phyloP scores from a whole-genome alignment of 306 rosid species.

The Luffa acutangula region DNA sequence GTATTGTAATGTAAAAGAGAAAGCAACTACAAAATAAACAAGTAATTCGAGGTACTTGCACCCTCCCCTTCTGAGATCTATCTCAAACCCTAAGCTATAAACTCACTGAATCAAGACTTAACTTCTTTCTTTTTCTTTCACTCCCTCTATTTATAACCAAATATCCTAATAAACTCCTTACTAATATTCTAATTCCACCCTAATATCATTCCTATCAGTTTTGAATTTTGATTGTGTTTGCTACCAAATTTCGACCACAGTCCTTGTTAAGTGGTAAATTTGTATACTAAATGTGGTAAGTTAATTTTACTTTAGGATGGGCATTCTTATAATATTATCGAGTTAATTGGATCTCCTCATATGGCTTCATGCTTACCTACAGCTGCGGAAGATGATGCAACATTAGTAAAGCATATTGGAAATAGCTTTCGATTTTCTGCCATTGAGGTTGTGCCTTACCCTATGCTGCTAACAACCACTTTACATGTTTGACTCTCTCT shows the following conservation, averaged over 20 bases:
- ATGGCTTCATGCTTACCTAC: constrained; percentile 17
- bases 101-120: no score
- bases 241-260: not conserved
- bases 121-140: no score
- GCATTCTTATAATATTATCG: not conserved
- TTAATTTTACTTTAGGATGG: not conserved
- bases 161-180: no score
- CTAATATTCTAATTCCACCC: no score
- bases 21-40: no score
- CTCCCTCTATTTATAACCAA: no score
- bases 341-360: not conserved
- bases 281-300: not conserved
- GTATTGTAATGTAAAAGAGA: no score
- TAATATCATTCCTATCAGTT: no score
- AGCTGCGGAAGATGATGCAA: constrained; percentile 83
- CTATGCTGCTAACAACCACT: not conserved
- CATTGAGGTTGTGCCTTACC: constrained; percentile 38
- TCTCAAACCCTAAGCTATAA: no score
- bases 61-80: no score
- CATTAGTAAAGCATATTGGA: constrained; percentile 66
- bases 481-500: constrained; percentile 4
- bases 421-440: constrained; percentile 89
- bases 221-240: not conserved
- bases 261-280: not conserved
- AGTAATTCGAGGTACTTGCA: no score